A percentile compares a stretch with the other conserved stretches of the same genome.
phyloP scores from a whole-genome alignment of 192 early-diverging fungal species.

The Coemansia brasiliensis region DNA sequence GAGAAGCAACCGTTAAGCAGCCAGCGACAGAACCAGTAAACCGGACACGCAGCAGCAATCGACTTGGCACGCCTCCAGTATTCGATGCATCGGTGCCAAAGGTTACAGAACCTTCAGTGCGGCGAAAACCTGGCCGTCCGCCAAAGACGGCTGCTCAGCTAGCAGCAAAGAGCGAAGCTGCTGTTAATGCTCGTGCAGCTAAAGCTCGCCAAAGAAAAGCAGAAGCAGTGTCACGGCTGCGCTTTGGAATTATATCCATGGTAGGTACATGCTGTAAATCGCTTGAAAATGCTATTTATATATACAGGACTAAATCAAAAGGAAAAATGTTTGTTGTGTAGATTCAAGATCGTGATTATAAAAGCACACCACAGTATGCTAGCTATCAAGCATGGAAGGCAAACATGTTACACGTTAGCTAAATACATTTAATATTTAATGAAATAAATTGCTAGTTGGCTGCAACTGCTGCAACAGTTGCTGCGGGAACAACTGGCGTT shows the following conservation, averaged over 20 bases:
- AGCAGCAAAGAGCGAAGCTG: slow-evolving; percentile 4
- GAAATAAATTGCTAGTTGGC: neutral
- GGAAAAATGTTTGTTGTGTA: neutral
- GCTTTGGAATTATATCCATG: slow-evolving; percentile 47
- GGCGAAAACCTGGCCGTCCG: slow-evolving; percentile 13
- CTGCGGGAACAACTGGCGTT: neutral
- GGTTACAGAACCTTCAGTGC: neutral
- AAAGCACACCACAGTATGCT: slow-evolving; percentile 23
- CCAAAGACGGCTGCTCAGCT: slow-evolving; percentile 10
- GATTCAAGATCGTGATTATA: slow-evolving; percentile 41
- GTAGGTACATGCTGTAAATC: slow-evolving; percentile 3
- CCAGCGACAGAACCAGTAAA: slow-evolving; percentile 4
- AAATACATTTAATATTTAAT: neutral
- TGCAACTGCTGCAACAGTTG: neutral
- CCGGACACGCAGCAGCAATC: neutral
- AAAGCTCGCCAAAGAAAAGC: slow-evolving; percentile 9
- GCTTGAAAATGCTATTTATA: neutral
- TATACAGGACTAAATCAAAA: neutral
- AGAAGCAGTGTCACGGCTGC: slow-evolving; percentile 16
- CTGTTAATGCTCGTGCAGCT: neutral
- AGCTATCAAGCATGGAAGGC: slow-evolving; percentile 33
- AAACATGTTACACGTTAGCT: neutral
- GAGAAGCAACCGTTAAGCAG: neutral
- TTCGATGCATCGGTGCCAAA: neutral
- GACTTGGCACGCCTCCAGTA: slow-evolving; percentile 2